These are phyloP conservation scores for Boletus bicolor DNA, from an alignment of 768 basidiomycete species.

Conservation along the genomic window DNA sequence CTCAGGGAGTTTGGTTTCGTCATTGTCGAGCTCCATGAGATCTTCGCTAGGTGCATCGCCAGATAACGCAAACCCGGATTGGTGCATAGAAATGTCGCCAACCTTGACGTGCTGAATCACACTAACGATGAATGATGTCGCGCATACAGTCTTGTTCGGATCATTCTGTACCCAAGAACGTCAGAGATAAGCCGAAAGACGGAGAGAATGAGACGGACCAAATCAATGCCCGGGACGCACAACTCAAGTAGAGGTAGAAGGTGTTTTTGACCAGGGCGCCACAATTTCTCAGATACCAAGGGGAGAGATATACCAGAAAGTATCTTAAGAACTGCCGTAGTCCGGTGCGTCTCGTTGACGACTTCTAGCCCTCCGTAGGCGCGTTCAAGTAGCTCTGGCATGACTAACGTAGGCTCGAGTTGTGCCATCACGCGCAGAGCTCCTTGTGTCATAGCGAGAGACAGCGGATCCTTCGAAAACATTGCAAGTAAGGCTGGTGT, in stretches of 20 bases:
- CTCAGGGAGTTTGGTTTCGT: slow-evolving; percentile 47
- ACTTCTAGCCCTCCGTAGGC: slow-evolving; percentile 90
- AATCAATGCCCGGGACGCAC: slow-evolving; percentile 88
- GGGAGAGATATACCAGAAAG: slow-evolving; percentile 75
- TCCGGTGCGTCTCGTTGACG: slow-evolving; percentile 92
- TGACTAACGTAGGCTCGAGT: slow-evolving; percentile 78
- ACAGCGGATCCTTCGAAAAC: slow-evolving; percentile 81
- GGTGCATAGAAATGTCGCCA: slow-evolving; percentile 67
- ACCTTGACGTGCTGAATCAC: slow-evolving; percentile 74
- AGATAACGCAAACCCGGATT: slow-evolving; percentile 53
- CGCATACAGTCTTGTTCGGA: slow-evolving; percentile 73
- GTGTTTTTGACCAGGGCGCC: slow-evolving; percentile 87
- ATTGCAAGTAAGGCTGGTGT: slow-evolving; percentile 89
- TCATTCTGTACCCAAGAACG: slow-evolving; percentile 54
- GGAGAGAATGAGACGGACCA: slow-evolving; percentile 42
- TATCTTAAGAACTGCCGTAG: slow-evolving; percentile 85
- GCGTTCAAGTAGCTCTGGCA: slow-evolving; percentile 89
- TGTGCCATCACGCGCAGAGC: slow-evolving; percentile 75
- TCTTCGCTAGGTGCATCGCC: slow-evolving; percentile 53
- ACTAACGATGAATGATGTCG: slow-evolving; percentile 74
- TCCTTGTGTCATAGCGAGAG: slow-evolving; percentile 78
- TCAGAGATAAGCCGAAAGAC: background rate
- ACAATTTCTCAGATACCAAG: slow-evolving; percentile 71
- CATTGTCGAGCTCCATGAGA: slow-evolving; percentile 50
- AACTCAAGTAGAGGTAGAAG: slow-evolving; percentile 84